These are phyloP conservation scores for Coemansia sp. DNA, from an alignment of 192 early-diverging fungal genomes.

Conservation along the genomic window DNA sequence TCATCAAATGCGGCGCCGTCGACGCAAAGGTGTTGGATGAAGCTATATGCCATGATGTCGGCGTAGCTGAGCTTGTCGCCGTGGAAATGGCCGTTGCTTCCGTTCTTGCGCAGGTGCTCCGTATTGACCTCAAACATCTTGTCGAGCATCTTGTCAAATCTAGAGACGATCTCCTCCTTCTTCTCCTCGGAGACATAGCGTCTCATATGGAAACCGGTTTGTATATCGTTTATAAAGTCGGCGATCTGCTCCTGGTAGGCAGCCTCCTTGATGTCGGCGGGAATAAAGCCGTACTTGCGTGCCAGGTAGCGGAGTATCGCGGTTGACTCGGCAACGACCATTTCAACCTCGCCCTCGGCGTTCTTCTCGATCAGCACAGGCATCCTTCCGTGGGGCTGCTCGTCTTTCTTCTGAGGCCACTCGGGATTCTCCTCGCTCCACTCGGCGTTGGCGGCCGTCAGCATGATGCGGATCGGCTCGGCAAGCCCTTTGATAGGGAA, in stretches of 20 bases:
- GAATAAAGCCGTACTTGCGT: constrained; percentile 43
- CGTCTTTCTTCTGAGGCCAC: constrained; percentile 54
- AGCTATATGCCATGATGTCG: constrained; percentile 32
- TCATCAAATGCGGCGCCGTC: background rate
- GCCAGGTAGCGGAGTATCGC: constrained; percentile 57
- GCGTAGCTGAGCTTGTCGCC: constrained; percentile 46
- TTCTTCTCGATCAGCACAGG: constrained; percentile 54
- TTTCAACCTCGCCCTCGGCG: constrained; percentile 30
- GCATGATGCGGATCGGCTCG: constrained; percentile 40
- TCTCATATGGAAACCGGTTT: background rate
- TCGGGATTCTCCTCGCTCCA: constrained; percentile 50
- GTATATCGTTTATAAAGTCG: constrained; percentile 19
- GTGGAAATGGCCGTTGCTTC: constrained; percentile 53
- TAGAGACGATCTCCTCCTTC: constrained; percentile 15
- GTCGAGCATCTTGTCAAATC: constrained; percentile 20
- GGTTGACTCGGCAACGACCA: constrained; percentile 42
- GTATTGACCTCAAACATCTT: constrained; percentile 37
- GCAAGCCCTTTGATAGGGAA: constrained; percentile 14
- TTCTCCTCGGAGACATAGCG: background rate
- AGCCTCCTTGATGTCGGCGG: constrained; percentile 30
- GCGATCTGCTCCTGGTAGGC: constrained; percentile 36
- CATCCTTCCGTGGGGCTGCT: constrained; percentile 54
- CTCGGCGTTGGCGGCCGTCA: constrained; percentile 37
- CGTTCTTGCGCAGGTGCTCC: constrained; percentile 49
- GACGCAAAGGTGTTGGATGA: constrained; percentile 21